Conservation (phyloP, 495 filamentous ascomycete genomes). For the Talaromyces wortmannii region DNA sequence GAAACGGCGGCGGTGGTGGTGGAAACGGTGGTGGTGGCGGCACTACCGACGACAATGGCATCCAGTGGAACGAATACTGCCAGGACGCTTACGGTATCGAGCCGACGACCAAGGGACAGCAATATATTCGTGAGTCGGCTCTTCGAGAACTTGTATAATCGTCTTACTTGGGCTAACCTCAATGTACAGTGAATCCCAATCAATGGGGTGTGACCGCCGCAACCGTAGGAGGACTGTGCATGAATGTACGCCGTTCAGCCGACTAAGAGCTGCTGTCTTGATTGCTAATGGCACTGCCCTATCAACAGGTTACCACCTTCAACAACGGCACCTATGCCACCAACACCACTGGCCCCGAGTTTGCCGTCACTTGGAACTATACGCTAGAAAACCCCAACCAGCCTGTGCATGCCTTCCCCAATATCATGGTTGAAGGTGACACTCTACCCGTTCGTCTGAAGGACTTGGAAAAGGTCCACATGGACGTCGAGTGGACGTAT, state of each 20-base stretch:
- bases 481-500: conserved; percentile 30
- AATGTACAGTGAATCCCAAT: conserved; percentile 21
- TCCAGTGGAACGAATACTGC: conserved; percentile 17
- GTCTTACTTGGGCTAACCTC: too few species aligned
- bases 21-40: neutral
- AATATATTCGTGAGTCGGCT: conserved; percentile 17
- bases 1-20: neutral
- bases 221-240: conserved; percentile 9
- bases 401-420: conserved; percentile 33
- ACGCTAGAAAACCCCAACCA: conserved; percentile 7
- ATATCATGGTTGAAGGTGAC: conserved; percentile 19
- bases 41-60: conserved; percentile 7
- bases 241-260: conserved; percentile 17
- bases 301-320: conserved; percentile 22
- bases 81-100: conserved; percentile 16
- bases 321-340: conserved; percentile 26
- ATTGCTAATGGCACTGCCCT: neutral
- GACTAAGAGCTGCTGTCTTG: too few species aligned
- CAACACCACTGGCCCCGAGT: conserved; percentile 22
- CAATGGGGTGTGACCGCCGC: conserved; percentile 18
- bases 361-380: conserved; percentile 30
- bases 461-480: conserved; percentile 12
- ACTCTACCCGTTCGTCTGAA: conserved; percentile 14
- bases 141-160: neutral
- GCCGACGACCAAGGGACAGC: conserved; percentile 13